Base-by-base conservation (phyloP, 2,329 filamentous ascomycete genomes). In the Uncinocarpus reesii region DNA sequence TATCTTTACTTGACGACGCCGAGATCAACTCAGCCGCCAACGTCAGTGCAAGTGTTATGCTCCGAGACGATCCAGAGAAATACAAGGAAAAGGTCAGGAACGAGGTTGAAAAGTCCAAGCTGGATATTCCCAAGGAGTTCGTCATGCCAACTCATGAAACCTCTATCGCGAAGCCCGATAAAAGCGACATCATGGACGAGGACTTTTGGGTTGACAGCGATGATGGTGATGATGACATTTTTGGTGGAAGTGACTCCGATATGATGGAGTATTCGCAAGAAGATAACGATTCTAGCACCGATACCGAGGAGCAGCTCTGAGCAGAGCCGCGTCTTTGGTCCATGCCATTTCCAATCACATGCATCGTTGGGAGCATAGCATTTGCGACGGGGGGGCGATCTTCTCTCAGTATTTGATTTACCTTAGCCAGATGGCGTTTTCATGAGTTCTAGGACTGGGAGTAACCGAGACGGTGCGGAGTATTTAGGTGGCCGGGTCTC, bases 1-100 rank as follows among this genome's bases (percentile, higher is more conserved):
- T 96, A 6, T 83, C 92, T 4, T 79, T 98, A 2, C 80, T 98
- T 48, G 92, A 96, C 63, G 87, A 95, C 58, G 87, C 90, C 11
- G 90, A 98, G 66, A 86, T 93, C 59, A 87, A 81, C 57, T 95
- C 88, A 0, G 87, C 92, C 0, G 92, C 90, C 54, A 96, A 96
- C 63, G 89, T 96, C 48, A 90, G 96, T 57, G 90, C 92, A 1
- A 80, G 86, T 49, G 83, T 95, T 20, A 78, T 88, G 72, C 83
- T 93, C 60, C 81, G 90, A 52, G 86, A 89, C 57, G 68, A 82
- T 26, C 79, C 80, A 0, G 71, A 73, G 1, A 66, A 72, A 26
- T 98, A 94, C 72, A 80, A 86, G 60, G 67, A 71, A 36, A 76
- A 75, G 57, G 86, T 90, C 1, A 74, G 70, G 53, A 76, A 79